Percentiles rank a stretch among this genome's conserved stretches.
phyloP scores from a whole-genome alignment of 805 yeast genomes.

The Wickerhamiella musiphila region DNA sequence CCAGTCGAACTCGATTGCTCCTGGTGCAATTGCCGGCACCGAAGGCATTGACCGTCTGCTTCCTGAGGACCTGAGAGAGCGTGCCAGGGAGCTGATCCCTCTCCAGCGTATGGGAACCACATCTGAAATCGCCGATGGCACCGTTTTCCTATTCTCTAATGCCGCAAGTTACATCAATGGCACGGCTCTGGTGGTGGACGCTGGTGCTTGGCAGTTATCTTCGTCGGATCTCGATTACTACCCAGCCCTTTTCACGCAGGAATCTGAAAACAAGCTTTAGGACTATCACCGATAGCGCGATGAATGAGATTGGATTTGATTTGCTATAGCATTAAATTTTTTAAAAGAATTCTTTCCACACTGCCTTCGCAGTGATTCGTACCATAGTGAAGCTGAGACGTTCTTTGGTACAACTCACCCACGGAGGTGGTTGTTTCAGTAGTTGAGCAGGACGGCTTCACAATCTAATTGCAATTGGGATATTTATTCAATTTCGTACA shows the following conservation, averaged over 20 bases:
- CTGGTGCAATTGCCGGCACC: slow-evolving; percentile 76
- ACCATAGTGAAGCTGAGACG: no score
- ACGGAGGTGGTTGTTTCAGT: no score
- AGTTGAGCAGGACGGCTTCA: no score
- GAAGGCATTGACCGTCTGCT: slow-evolving; percentile 64
- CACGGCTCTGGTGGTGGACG: slow-evolving; percentile 64
- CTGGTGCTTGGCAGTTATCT: slow-evolving; percentile 64
- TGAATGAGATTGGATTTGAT: background rate
- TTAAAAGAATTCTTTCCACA: background rate
- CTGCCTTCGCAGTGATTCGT: background rate
- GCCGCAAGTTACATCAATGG: slow-evolving; percentile 72
- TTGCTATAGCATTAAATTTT: background rate
- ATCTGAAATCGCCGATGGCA: slow-evolving; percentile 71
- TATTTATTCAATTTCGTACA: no score
- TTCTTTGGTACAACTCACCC: no score
- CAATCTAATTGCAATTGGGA: no score
- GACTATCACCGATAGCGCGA: no score
- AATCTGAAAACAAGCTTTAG: slow-evolving; percentile 26
- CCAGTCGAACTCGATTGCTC: slow-evolving; percentile 72
- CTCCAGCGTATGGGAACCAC: slow-evolving; percentile 37
- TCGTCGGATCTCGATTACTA: slow-evolving; percentile 24
- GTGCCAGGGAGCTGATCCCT: slow-evolving; percentile 32
- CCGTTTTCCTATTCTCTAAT: slow-evolving; percentile 67
- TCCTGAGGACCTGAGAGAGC: slow-evolving; percentile 26
- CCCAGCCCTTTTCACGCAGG: slow-evolving; percentile 31